Conservation (phyloP, 2,329 filamentous ascomycete species). For the Pyricularia grisea region DNA sequence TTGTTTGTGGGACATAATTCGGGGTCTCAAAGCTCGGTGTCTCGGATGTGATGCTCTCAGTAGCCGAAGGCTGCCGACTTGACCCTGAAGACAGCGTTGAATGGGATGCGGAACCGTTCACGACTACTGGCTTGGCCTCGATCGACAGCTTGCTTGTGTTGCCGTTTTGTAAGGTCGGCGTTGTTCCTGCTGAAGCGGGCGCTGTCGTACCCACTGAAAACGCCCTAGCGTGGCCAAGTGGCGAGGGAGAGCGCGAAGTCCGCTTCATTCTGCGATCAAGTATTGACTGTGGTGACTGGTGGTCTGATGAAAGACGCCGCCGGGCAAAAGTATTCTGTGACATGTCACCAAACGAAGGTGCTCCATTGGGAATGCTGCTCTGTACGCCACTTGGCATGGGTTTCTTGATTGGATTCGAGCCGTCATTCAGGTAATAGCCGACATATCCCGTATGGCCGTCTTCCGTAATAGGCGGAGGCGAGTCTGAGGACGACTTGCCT, state of each 20-base stretch:
- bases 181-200: constrained; percentile 25
- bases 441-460: constrained; percentile 32
- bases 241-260: constrained; percentile 47
- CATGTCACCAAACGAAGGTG: constrained; percentile 38
- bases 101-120: constrained; percentile 29
- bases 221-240: constrained; percentile 38
- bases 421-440: constrained; percentile 27
- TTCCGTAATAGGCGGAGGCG: constrained; percentile 27
- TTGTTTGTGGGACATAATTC: constrained; percentile 25
- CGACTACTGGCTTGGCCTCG: constrained; percentile 27
- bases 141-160: constrained; percentile 19
- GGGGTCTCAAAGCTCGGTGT: constrained; percentile 24
- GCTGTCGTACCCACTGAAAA: constrained; percentile 30
- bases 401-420: constrained; percentile 16
- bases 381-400: constrained; percentile 6
- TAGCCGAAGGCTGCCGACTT: constrained; percentile 17
- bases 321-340: constrained; percentile 28
- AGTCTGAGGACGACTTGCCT: constrained; percentile 28
- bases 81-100: constrained; percentile 15
- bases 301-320: constrained; percentile 41
- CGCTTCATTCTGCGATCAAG: constrained; percentile 43
- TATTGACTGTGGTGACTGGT: constrained; percentile 43
- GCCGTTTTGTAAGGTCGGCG: constrained; percentile 23
- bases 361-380: constrained; percentile 24
- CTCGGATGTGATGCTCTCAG: constrained; percentile 18